Evolutionary conservation across 805 yeast species (phyloP).

Genomic region (Gaillardinia entomophila): DNA sequence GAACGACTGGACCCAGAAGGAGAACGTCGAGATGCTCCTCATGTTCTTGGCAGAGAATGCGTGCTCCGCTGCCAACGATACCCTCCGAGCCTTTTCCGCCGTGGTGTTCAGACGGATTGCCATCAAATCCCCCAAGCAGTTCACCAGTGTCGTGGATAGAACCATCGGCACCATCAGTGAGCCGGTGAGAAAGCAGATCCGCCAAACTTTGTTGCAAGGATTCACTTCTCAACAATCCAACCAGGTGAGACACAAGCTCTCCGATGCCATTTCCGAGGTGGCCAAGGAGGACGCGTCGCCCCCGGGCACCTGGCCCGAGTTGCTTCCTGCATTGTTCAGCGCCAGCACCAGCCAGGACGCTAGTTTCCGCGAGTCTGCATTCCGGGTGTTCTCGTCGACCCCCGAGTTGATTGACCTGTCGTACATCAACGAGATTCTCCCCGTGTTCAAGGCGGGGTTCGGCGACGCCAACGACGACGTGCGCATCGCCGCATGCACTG

Average conservation of each 20-base stretch:
- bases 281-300: slow-evolving; percentile 60
- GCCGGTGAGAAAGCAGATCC: slow-evolving; percentile 55
- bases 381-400: slow-evolving; percentile 78
- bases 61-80: slow-evolving; percentile 52
- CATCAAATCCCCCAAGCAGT: slow-evolving; percentile 65
- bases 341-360: slow-evolving; percentile 54
- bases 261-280: slow-evolving; percentile 92
- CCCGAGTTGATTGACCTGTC: slow-evolving; percentile 70
- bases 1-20: slow-evolving; percentile 66
- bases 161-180: slow-evolving; percentile 67
- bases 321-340: slow-evolving; percentile 66
- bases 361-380: slow-evolving; percentile 81
- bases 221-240: slow-evolving; percentile 64
- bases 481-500: slow-evolving; percentile 84
- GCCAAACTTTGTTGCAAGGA: slow-evolving; percentile 65
- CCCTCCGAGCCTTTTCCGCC: slow-evolving; percentile 69
- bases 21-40: slow-evolving; percentile 64
- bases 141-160: slow-evolving; percentile 63
- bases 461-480: slow-evolving; percentile 77
- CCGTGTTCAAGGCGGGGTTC: slow-evolving; percentile 76
- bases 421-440: slow-evolving; percentile 50
- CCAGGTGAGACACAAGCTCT: slow-evolving; percentile 80
- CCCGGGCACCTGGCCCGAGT: slow-evolving; percentile 67
- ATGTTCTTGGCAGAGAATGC: slow-evolving; percentile 81
- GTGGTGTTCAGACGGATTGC: slow-evolving; percentile 87